Evolutionary conservation across 140 eudicot genomes (phyloP).

Genomic region (Ambrosia hybrid): DNA sequence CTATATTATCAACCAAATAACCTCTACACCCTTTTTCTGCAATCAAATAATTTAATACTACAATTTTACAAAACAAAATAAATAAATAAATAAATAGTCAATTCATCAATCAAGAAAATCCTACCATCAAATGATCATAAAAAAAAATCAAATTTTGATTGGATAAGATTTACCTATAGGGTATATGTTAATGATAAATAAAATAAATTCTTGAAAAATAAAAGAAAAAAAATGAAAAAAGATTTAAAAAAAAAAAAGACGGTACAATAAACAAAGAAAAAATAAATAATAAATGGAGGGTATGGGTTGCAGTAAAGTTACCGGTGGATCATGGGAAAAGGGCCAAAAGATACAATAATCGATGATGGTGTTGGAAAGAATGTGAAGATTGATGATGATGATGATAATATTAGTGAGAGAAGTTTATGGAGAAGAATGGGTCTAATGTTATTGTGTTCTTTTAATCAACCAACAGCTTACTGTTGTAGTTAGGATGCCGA

Average conservation of each 20-base stretch:
- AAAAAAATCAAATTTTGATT: not conserved
- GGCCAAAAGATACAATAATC: too few relatives aligned
- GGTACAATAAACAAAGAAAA: too few relatives aligned
- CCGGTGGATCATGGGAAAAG: too few relatives aligned
- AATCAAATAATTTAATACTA: not conserved
- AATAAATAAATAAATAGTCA: too few relatives aligned
- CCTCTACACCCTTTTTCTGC: not conserved
- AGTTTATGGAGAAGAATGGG: not conserved
- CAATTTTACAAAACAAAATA: too few relatives aligned
- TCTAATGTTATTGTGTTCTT: not conserved
- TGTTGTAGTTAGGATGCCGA: slow-evolving; percentile 8
- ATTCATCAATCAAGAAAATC: not conserved
- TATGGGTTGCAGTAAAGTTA: too few relatives aligned
- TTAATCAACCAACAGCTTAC: not conserved
- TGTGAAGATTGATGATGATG: slow-evolving; percentile 2
- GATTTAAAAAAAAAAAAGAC: slow-evolving; percentile 4
- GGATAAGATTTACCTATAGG: not conserved
- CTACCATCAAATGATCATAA: too few relatives aligned
- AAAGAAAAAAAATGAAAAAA: not conserved
- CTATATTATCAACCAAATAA: not conserved
- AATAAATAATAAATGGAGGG: too few relatives aligned
- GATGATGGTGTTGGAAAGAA: slow-evolving; percentile 13
- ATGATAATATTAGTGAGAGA: too few relatives aligned
- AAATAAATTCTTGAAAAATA: not conserved
- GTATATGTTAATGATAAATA: slow-evolving; percentile 4